phyloP scores from a whole-genome alignment of 129 eudicot genomes.

The Oenanthe sinensis region DNA sequence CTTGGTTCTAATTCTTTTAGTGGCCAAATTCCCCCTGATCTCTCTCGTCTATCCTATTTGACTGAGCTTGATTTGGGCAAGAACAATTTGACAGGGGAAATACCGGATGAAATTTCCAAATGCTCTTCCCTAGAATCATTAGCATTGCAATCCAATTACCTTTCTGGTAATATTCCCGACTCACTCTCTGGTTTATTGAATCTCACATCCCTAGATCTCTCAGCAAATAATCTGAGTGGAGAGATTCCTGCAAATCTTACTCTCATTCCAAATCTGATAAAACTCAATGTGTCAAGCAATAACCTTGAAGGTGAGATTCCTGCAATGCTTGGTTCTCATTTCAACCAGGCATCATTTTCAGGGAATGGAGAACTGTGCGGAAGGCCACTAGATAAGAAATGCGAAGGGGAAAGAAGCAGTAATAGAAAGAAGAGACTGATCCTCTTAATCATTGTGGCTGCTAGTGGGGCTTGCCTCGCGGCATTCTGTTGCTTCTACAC shows the following conservation, averaged over 20 bases:
- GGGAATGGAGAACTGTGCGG: slow-evolving; percentile 62
- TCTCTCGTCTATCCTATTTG: slow-evolving; percentile 42
- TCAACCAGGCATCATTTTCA: slow-evolving; percentile 35
- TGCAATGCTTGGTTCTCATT: slow-evolving; percentile 35
- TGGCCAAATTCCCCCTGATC: slow-evolving; percentile 45
- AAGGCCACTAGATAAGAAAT: slow-evolving; percentile 46
- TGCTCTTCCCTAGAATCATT: slow-evolving; percentile 34
- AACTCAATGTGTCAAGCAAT: slow-evolving; percentile 59
- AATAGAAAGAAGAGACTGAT: slow-evolving; percentile 31
- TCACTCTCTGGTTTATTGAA: slow-evolving; percentile 38
- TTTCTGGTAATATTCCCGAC: slow-evolving; percentile 58
- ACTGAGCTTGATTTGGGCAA: slow-evolving; percentile 50
- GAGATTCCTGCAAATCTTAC: slow-evolving; percentile 61
- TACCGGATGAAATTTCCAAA: slow-evolving; percentile 40
- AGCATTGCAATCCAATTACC: slow-evolving; percentile 33
- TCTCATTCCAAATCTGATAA: slow-evolving; percentile 32
- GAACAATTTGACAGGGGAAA: slow-evolving; percentile 53
- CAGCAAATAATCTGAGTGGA: slow-evolving; percentile 66
- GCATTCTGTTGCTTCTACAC: slow-evolving; percentile 51
- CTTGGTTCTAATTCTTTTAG: slow-evolving; percentile 47
- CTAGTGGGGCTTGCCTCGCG: slow-evolving; percentile 45
- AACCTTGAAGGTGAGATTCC: slow-evolving; percentile 71
- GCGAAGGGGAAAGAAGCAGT: slow-evolving; percentile 17
- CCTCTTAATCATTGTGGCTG: slow-evolving; percentile 36
- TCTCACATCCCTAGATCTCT: slow-evolving; percentile 48